Evolutionary conservation across 1,139 yeast species (phyloP), one percentile per base, ranked within the genome.

Genomic region (Petasospora rhodanensis): DNA sequence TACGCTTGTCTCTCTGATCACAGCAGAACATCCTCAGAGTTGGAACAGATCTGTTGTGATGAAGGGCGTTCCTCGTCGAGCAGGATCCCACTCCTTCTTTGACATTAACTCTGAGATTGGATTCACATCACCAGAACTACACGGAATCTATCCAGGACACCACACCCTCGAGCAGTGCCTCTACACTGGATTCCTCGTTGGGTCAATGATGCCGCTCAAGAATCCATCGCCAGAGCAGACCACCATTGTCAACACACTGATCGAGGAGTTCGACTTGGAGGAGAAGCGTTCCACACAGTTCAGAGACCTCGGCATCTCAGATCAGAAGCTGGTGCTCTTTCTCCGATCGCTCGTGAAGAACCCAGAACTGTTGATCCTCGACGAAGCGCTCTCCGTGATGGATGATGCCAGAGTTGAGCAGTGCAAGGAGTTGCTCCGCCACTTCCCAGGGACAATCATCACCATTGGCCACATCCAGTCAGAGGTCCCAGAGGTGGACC

Each of bases 21-120:
- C 96, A 0, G 91, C 95, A 3, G 98, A 91, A 51, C 98, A 91
- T 54, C 98, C 98, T 0, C 96, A 91, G 56, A 79, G 96, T 2
- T 91, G 97, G 97, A 79, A 76, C 47, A 70, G 77, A 4, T 76
- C 73, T 18, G 68, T 91, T 26, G 58, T 68, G 14, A 70, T 87
- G 37, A 64, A 81, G 49, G 93, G 91, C 0, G 59, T 59, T 18
- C 70, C 76, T n/a, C 68, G 96, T 30, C 71, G 70, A 42, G 77
- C 89, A 0, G 96, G 96, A 5, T 77, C 74, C 15, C 73, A 79
- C 12, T 76, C 77, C 34, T 87, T 82, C 51, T 86, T 86, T 50
- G 83, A 79, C 35, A 78, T 85, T 38, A 91, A 91, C 58, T 72
- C 73, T 38, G 52, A 59, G n/a, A 84, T 91, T 38, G 96, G 97